Conservation (phyloP, 331 rosid genomes). For the Spiraea crenata region DNA sequence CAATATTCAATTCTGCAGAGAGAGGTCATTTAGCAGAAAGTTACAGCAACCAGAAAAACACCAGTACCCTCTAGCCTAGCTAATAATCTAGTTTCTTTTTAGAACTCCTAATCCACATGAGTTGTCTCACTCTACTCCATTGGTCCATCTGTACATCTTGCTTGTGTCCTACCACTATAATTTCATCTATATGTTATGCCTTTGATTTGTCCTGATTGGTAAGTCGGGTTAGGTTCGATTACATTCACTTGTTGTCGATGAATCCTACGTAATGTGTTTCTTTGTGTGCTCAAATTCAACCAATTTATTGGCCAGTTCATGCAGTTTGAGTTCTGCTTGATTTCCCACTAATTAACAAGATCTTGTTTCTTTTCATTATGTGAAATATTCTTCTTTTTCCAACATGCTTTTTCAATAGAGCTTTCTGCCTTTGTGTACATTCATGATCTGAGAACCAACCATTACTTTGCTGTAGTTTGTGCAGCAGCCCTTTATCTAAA, state of each 20-base stretch:
- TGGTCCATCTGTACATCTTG: background rate
- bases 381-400: background rate
- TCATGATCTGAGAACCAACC: constrained; percentile 8
- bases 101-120: background rate
- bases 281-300: too few relatives aligned
- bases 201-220: background rate
- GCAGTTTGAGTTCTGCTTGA: background rate
- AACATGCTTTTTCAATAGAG: background rate
- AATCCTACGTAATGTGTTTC: too few relatives aligned
- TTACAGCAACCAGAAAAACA: constrained; percentile 28
- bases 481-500: background rate
- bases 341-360: background rate
- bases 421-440: background rate
- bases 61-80: constrained; percentile 4
- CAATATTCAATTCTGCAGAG: background rate
- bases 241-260: too few relatives aligned
- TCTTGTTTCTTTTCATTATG: background rate
- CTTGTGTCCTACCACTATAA: background rate
- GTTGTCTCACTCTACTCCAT: constrained; percentile 1
- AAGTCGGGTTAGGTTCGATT: background rate
- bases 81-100: background rate
- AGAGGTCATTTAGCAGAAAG: constrained; percentile 22
- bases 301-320: background rate
- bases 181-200: background rate
- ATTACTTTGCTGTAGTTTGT: background rate